phyloP scores from a whole-genome alignment of 805 yeast genomes.

The Lipomyces sp. region DNA sequence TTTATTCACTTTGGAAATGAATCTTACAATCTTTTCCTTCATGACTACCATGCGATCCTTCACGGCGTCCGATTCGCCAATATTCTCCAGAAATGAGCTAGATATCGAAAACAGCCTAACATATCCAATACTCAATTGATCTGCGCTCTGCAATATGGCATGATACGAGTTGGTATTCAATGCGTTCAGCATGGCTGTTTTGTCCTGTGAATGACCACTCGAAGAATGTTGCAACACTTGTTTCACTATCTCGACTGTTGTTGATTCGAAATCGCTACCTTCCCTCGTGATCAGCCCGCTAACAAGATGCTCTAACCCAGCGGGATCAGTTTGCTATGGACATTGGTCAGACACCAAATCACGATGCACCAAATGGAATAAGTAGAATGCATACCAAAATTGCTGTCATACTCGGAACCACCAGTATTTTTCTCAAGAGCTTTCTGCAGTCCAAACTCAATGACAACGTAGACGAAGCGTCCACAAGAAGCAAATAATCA shows the following conservation, averaged over 20 bases:
- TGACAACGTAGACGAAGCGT: not conserved
- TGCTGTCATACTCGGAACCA: constrained; percentile 27
- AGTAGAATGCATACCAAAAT: constrained; percentile 15
- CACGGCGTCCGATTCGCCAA: not conserved
- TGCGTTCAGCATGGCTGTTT: not conserved
- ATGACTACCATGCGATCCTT: not conserved
- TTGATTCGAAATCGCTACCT: not conserved
- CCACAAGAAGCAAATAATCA: constrained; percentile 20
- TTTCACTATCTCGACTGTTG: constrained; percentile 11
- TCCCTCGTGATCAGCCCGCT: not conserved
- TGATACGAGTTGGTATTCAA: constrained; percentile 12
- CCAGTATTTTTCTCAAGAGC: constrained; percentile 15
- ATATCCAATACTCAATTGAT: not conserved
- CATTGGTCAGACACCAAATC: constrained; percentile 53
- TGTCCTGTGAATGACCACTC: constrained; percentile 11
- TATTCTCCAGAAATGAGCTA: not conserved
- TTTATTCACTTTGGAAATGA: not conserved
- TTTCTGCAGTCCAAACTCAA: constrained; percentile 1
- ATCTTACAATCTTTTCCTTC: not conserved
- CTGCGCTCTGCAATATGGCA: not conserved
- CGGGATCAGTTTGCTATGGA: constrained; percentile 22
- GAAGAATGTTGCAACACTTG: constrained; percentile 17
- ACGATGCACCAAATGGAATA: constrained; percentile 34
- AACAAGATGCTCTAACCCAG: constrained; percentile 9
- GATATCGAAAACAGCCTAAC: constrained; percentile 7